Evolutionary conservation across 768 basidiomycete genomes (phyloP).

Genomic region (Imleria badia): DNA sequence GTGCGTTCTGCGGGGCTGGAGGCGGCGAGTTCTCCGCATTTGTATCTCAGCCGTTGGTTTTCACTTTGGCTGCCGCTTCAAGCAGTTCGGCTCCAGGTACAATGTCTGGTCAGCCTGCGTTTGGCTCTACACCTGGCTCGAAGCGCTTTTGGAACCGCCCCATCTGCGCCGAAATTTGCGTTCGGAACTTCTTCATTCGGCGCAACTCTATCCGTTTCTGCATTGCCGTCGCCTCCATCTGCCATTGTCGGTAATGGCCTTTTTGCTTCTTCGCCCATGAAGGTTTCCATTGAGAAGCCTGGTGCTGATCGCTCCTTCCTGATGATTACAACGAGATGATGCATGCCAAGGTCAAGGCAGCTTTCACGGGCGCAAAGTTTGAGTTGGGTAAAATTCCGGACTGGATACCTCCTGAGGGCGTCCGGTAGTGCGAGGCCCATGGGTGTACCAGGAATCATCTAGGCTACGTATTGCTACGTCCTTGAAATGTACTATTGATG

Average conservation of each 20-base stretch:
- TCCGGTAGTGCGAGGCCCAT: slow-evolving; percentile 42
- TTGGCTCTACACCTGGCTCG: slow-evolving; percentile 18
- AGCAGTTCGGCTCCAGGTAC: slow-evolving; percentile 1
- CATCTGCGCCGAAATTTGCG: slow-evolving; percentile 19
- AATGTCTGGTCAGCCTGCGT: slow-evolving; percentile 17
- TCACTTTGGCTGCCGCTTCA: slow-evolving; percentile 26
- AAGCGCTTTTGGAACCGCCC: slow-evolving; percentile 17
- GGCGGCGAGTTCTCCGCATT: slow-evolving; percentile 54
- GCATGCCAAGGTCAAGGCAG: slow-evolving; percentile 48
- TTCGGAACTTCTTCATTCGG: slow-evolving; percentile 28
- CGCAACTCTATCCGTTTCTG: slow-evolving; percentile 18
- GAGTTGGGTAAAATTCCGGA: slow-evolving; percentile 72
- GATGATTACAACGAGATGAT: slow-evolving; percentile 55
- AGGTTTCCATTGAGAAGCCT: slow-evolving; percentile 20
- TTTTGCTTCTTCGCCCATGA: slow-evolving; percentile 29
- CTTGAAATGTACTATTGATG: background rate
- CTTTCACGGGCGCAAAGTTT: slow-evolving; percentile 58
- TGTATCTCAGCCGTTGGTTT: slow-evolving; percentile 46
- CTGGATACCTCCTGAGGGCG: slow-evolving; percentile 66
- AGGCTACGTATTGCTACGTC: background rate
- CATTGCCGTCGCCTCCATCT: slow-evolving; percentile 16
- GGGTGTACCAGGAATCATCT: background rate
- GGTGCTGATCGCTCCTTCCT: slow-evolving; percentile 54
- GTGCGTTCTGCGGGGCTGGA: slow-evolving; percentile 47
- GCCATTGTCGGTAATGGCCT: slow-evolving; percentile 19